phyloP scores from a whole-genome alignment of 257 asterid species.

The Solanum rostratum region DNA sequence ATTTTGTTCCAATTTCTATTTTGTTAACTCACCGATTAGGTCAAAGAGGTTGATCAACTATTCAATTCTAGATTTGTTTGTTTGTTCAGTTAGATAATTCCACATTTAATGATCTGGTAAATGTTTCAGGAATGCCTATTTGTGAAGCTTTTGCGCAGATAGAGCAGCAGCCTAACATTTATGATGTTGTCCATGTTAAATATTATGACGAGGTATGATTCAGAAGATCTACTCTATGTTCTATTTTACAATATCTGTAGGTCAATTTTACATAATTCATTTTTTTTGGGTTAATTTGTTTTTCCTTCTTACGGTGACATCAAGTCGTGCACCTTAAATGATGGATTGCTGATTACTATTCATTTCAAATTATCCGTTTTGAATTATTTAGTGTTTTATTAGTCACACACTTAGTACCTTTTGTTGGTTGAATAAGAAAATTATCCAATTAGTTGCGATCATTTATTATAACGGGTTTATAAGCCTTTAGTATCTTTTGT shows the following conservation, averaged over 20 bases:
- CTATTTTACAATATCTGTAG: background rate
- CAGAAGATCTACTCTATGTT: background rate
- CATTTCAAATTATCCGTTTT: background rate
- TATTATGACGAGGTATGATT: constrained; percentile 72
- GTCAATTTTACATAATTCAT: background rate
- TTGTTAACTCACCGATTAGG: background rate
- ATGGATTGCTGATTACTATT: background rate
- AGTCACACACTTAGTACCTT: background rate
- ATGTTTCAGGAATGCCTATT: constrained; percentile 67
- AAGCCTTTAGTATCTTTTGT: background rate
- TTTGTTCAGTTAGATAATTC: background rate
- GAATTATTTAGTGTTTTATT: background rate
- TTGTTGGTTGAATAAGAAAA: background rate
- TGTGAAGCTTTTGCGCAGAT: constrained; percentile 84
- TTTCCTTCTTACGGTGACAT: background rate
- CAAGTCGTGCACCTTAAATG: background rate
- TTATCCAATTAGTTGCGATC: background rate
- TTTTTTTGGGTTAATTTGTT: background rate
- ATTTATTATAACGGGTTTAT: background rate
- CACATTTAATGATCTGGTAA: background rate
- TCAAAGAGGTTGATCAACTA: background rate
- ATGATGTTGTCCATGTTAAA: constrained; percentile 81
- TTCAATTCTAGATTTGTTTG: background rate
- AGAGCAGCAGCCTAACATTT: constrained; percentile 70
- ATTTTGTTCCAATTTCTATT: no score